Evolutionary conservation across 371 early-diverging fungal species (phyloP).

Genomic region (Capillidium heterosporum): DNA sequence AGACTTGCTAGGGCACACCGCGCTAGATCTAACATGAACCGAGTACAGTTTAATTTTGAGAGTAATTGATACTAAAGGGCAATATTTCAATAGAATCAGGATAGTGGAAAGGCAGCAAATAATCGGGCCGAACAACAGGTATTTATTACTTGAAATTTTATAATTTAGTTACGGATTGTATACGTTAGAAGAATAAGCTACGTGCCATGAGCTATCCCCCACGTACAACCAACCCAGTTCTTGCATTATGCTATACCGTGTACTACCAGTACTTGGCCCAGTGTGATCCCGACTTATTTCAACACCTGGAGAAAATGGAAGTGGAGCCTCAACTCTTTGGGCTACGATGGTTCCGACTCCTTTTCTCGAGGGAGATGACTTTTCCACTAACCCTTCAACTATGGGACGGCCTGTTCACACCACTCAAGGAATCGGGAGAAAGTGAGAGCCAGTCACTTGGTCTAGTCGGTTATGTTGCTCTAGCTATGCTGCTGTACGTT

Average conservation of each 20-base stretch:
- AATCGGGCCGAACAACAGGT: neutral
- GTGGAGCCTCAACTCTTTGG: conserved; percentile 90
- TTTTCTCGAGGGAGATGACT: conserved; percentile 78
- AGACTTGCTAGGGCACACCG: conserved; percentile 7
- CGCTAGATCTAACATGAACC: neutral
- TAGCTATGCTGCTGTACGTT: conserved; percentile 51
- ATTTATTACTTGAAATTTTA: neutral
- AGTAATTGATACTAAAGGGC: neutral
- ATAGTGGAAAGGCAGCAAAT: neutral
- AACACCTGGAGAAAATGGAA: conserved; percentile 43
- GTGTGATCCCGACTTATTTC: conserved; percentile 46
- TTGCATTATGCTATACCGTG: conserved; percentile 48
- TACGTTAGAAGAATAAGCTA: neutral
- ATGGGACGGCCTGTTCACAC: conserved; percentile 79
- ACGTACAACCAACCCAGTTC: conserved; percentile 24
- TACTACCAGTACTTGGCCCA: conserved; percentile 45
- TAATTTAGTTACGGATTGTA: neutral
- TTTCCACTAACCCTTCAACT: conserved; percentile 45
- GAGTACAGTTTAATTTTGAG: neutral
- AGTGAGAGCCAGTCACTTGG: conserved; percentile 36
- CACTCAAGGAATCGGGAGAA: neutral
- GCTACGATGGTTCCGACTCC: conserved; percentile 82
- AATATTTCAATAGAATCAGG: too few relatives aligned
- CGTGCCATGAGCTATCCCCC: neutral
- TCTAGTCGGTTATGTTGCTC: conserved; percentile 62